Evolutionary conservation across 2,329 filamentous ascomycete species (phyloP).

Genomic region (Eutypella sp.): DNA sequence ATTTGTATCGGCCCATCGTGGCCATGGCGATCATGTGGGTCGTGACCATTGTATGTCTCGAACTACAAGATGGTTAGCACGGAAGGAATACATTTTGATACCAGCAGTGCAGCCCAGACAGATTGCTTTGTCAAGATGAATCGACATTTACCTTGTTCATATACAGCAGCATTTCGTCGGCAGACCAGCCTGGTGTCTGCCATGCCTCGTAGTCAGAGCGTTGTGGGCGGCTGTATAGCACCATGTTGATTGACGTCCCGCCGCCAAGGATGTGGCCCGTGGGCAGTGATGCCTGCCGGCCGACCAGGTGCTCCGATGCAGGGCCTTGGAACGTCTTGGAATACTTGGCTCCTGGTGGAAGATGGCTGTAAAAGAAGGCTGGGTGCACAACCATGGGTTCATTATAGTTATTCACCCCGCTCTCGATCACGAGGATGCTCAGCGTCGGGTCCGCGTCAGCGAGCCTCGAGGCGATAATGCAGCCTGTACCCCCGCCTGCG

Average conservation of each 20-base stretch:
- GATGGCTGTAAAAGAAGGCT: neutral
- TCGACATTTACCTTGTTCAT: conserved; percentile 33
- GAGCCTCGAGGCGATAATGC: neutral
- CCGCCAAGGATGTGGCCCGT: conserved; percentile 43
- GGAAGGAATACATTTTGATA: no score
- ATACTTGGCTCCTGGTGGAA: neutral
- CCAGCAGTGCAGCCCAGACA: no score
- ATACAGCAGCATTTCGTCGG: conserved; percentile 6
- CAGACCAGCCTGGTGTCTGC: conserved; percentile 14
- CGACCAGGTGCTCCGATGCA: neutral
- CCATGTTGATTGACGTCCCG: conserved; percentile 43
- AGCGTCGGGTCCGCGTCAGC: neutral
- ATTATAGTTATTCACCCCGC: neutral
- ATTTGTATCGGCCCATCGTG: neutral
- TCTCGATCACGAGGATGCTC: neutral
- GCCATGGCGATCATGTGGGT: neutral
- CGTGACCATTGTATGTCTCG: neutral
- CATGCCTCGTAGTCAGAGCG: conserved; percentile 18
- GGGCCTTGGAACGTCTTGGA: neutral
- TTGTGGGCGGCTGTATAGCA: conserved; percentile 30
- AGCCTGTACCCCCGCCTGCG: conserved; percentile 1
- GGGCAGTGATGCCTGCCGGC: neutral
- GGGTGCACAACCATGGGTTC: neutral
- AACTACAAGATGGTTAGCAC: no score
- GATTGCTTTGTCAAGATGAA: no score